Evolutionary conservation across 2,329 filamentous ascomycete genomes (phyloP).

Genomic region (Colletotrichum echinochloae): DNA sequence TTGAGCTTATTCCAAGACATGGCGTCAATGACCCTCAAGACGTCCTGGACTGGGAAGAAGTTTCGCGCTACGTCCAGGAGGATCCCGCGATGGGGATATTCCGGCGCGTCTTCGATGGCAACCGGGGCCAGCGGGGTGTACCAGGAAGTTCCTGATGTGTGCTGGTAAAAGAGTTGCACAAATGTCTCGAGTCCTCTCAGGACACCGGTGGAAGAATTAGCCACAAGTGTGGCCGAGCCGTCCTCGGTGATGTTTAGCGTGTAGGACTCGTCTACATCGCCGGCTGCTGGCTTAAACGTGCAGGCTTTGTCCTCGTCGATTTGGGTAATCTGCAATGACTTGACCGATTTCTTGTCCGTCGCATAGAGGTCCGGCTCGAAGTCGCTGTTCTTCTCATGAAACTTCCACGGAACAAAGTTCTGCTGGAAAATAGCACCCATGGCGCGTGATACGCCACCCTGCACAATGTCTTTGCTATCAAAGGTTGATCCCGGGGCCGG

Average conservation of each 20-base stretch:
- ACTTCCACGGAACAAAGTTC: constrained; percentile 82
- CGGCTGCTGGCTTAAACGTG: constrained; percentile 71
- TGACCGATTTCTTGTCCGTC: constrained; percentile 62
- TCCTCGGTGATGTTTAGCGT: constrained; percentile 68
- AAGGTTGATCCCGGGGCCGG: constrained; percentile 54
- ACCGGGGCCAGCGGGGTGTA: constrained; percentile 82
- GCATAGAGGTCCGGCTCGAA: constrained; percentile 70
- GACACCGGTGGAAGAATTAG: constrained; percentile 75
- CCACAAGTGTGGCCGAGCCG: constrained; percentile 72
- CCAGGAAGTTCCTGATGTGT: constrained; percentile 66
- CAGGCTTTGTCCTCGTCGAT: constrained; percentile 64
- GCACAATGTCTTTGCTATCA: constrained; percentile 65
- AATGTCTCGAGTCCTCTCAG: constrained; percentile 82
- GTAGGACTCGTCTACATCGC: constrained; percentile 82
- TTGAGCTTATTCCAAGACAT: constrained; percentile 86
- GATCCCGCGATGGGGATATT: constrained; percentile 81
- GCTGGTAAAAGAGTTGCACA: constrained; percentile 81
- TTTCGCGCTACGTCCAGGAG: constrained; percentile 83
- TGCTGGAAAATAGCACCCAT: constrained; percentile 73
- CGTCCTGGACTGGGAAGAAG: constrained; percentile 75
- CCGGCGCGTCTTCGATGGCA: constrained; percentile 77
- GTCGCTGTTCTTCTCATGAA: constrained; percentile 71
- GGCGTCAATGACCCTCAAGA: constrained; percentile 82
- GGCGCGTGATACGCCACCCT: constrained; percentile 69
- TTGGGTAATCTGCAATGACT: constrained; percentile 72